Base-by-base conservation (phyloP, 805 yeast genomes). In the Candida vaughaniae region DNA sequence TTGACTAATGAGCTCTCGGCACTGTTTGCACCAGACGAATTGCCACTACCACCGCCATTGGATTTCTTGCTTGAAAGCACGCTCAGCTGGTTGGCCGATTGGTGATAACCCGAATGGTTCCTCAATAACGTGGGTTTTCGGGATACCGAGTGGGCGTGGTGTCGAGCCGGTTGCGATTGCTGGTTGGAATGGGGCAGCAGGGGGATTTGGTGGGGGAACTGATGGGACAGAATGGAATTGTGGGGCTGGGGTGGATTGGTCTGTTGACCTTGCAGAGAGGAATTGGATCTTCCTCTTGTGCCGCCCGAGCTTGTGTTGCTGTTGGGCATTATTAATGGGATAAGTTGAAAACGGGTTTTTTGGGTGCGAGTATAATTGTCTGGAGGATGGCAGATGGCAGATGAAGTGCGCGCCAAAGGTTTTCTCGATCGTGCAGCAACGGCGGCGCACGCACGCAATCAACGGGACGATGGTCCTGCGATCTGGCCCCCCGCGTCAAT, bases 121-220 rank as follows among this genome's bases (percentile, higher is more conserved):
- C 50, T 43, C 15, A 46, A 33, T 29, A 46, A 38, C 17, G 46
- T 33, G 9, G 50, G 48, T 25, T 44, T 43, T 18, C 50, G 36
- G 6, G 38, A 16, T 3, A 45, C 41, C 10, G 41, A 33, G 18
- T 20, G 23, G 6, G 23, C 6, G 9, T 20, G 23, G 23, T 6
- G 23, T 7, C 23, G 23, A 20, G 23, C 23, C 10, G 23, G 23
- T 10, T 6, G 23, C 23, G 23, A 6, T 20, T 20, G n/a, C n/a
- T n/a, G n/a, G n/a, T n/a, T n/a, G n/a, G n/a, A n/a, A n/a, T n/a
- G 23, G 23, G 23, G 10, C 10, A 10, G 10, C 10, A 7, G 23
- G 6, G 23, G 23, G 23, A 7, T 20, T 20, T 7, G 23, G 6
- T 20, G 9, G 23, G 23, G 23, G 23, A n/a, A n/a, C n/a, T n/a